A percentile compares a stretch with the other conserved stretches of the same genome.
Evolutionary conservation across 306 rosid genomes (phyloP).

Genomic region (Sechiopsis laciniata): DNA sequence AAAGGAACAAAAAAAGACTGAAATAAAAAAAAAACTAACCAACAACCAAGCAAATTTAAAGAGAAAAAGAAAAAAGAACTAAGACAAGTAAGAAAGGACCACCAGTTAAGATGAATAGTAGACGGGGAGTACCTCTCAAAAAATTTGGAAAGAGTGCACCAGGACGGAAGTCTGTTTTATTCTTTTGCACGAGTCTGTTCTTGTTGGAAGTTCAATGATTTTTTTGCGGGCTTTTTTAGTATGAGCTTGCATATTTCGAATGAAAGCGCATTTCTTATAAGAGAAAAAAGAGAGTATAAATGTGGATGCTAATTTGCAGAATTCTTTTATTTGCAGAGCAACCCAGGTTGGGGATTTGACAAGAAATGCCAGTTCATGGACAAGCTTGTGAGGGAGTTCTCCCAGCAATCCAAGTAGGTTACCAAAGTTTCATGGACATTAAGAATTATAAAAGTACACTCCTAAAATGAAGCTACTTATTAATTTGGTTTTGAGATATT

Average conservation of each 20-base stretch:
- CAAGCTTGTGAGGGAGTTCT: conserved; percentile 55
- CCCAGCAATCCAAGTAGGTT: conserved; percentile 56
- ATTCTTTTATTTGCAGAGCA: conserved; percentile 52
- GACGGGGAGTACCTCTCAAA: too few species aligned
- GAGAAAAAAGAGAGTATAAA: background rate
- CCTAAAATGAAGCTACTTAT: conserved; percentile 1
- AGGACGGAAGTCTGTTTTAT: too few species aligned
- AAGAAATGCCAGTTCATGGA: conserved; percentile 89
- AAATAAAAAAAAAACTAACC: too few species aligned
- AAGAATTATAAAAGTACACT: background rate
- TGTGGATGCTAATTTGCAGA: conserved; percentile 6
- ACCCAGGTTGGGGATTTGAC: conserved; percentile 91
- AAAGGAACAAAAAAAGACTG: too few species aligned
- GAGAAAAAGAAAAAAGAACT: too few species aligned
- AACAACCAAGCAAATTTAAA: too few species aligned
- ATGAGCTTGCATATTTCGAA: too few species aligned
- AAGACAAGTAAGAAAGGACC: too few species aligned
- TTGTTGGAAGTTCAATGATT: background rate
- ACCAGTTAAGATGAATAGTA: too few species aligned
- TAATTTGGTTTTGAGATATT: background rate
- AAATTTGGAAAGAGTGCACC: too few species aligned
- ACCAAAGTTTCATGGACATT: background rate
- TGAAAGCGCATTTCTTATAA: too few species aligned
- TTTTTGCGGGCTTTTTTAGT: background rate
- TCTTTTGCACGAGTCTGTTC: too few species aligned